Percentiles rank a stretch among this genome's conserved stretches.
Evolutionary conservation across 129 eudicot species (phyloP).

Genomic region (Helianthus tuberosus): DNA sequence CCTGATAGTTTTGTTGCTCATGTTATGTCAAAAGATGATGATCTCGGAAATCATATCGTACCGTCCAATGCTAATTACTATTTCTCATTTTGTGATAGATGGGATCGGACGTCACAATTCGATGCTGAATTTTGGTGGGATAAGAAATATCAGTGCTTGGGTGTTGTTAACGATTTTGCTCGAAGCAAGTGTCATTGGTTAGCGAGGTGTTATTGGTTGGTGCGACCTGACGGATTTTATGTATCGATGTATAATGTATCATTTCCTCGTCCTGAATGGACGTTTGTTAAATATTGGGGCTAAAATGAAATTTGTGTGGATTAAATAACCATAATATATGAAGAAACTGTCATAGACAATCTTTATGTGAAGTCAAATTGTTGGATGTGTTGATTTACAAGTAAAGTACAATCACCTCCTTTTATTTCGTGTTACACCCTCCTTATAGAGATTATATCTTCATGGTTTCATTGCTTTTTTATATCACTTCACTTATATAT

Average conservation of each 20-base stretch:
- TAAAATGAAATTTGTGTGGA: background rate
- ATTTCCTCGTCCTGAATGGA: conserved; percentile 20
- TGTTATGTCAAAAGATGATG: conserved; percentile 28
- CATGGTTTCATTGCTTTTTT: no score
- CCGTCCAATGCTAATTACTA: conserved; percentile 15
- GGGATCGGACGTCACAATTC: conserved; percentile 3
- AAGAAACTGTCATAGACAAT: background rate
- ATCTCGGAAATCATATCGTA: conserved; percentile 17
- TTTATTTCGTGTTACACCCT: no score
- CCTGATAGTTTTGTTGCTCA: conserved; percentile 15
- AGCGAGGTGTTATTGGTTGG: conserved; percentile 27
- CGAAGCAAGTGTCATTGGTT: conserved; percentile 17
- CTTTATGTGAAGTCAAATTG: background rate
- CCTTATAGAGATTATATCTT: no score
- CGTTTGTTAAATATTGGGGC: conserved; percentile 22
- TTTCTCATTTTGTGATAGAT: conserved; percentile 24
- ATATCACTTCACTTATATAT: no score
- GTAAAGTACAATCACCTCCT: no score
- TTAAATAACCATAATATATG: background rate
- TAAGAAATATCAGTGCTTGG: conserved; percentile 15
- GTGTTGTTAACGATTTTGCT: conserved; percentile 19
- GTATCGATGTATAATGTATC: conserved; percentile 7
- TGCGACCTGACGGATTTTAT: conserved; percentile 23
- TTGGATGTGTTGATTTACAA: background rate
- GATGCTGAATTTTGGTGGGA: conserved; percentile 23